Percentiles rank a stretch among this genome's conserved stretches.
phyloP scores from a whole-genome alignment of 345 rosid genomes.

The Bruguiera parviflora region DNA sequence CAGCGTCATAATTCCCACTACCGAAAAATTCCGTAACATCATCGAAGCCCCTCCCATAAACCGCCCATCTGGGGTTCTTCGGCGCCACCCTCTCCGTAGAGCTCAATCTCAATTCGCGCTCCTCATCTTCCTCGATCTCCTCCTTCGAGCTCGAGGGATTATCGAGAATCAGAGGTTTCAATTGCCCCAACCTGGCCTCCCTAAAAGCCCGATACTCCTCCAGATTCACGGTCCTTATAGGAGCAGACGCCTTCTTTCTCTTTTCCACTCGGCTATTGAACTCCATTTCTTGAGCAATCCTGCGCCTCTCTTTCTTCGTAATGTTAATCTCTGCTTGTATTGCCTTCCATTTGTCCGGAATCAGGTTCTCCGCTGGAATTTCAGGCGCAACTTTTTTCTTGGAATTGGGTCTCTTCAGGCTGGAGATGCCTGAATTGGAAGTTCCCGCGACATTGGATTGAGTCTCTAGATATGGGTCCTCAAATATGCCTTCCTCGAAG shows the following conservation, averaged over 20 bases:
- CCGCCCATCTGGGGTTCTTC: conserved; percentile 90
- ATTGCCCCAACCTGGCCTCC: conserved; percentile 60
- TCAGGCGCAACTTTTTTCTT: conserved; percentile 19
- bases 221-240: conserved; percentile 54
- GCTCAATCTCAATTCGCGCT: conserved; percentile 9
- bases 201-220: conserved; percentile 55
- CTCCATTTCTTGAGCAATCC: conserved; percentile 71
- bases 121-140: conserved; percentile 17
- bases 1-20: conserved; percentile 54
- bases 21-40: conserved; percentile 66
- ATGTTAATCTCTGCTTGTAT: conserved; percentile 75
- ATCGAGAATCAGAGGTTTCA: conserved; percentile 64
- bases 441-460: conserved; percentile 4
- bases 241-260: conserved; percentile 54
- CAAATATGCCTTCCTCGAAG: conserved; percentile 83
- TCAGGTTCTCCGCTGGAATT: conserved; percentile 56
- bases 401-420: conserved; percentile 10
- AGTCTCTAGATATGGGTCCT: conserved; percentile 58
- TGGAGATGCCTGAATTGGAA: not conserved
- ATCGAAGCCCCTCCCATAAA: conserved; percentile 82
- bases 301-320: conserved; percentile 79
- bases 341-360: conserved; percentile 82
- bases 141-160: conserved; percentile 37
- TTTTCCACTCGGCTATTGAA: conserved; percentile 73
- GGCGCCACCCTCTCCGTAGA: conserved; percentile 54